These are phyloP conservation scores for Plantago rigida DNA, from an alignment of 305 asterid genomes.

Conservation along the genomic window DNA sequence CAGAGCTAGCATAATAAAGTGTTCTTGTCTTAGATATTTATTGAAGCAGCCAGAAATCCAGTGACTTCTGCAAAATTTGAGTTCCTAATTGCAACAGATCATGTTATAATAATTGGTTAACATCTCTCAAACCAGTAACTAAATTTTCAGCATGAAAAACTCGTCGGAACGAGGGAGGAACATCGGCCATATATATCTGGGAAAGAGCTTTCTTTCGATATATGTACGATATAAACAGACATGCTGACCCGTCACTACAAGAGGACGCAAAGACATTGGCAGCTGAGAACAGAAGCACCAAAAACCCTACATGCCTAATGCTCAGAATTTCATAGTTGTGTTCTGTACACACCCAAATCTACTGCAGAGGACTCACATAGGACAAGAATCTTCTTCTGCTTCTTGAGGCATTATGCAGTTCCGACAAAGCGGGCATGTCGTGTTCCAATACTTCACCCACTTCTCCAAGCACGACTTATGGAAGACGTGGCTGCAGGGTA, in stretches of 20 bases:
- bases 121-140: too few relatives aligned
- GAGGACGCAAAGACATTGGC: constrained; percentile 59
- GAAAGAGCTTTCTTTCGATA: not conserved
- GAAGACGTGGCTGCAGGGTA: constrained; percentile 77
- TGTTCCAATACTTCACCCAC: constrained; percentile 80
- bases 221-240: constrained; percentile 15
- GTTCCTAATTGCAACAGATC: too few relatives aligned
- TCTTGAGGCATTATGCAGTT: constrained; percentile 63
- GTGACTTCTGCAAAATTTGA: too few relatives aligned
- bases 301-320: constrained; percentile 14
- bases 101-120: too few relatives aligned
- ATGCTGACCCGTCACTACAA: constrained; percentile 60
- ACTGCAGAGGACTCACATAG: constrained; percentile 47
- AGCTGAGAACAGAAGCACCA: constrained; percentile 28
- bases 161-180: not conserved
- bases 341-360: constrained; percentile 28
- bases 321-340: constrained; percentile 13
- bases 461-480: constrained; percentile 72
- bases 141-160: not conserved
- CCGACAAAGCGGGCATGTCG: constrained; percentile 92
- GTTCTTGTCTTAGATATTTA: too few relatives aligned
- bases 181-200: not conserved
- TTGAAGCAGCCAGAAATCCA: too few relatives aligned
- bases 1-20: too few relatives aligned
- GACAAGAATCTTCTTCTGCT: constrained; percentile 63